These are phyloP conservation scores for Yamadazyma nakazawae DNA, from an alignment of 805 yeast species.

Conservation along the genomic window DNA sequence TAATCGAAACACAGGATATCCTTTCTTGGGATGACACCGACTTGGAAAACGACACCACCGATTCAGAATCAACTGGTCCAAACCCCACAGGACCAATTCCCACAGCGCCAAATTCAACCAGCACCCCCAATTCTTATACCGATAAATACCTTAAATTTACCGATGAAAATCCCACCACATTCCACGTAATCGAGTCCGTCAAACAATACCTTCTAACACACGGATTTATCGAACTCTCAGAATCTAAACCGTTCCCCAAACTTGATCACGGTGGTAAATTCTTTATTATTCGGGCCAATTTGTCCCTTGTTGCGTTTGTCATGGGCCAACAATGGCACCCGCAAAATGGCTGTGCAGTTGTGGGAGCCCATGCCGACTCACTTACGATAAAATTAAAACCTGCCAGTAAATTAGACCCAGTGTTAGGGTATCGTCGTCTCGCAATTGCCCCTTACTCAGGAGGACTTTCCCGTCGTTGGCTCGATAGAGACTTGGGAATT, in stretches of 20 bases:
- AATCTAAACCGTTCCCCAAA: constrained; percentile 41
- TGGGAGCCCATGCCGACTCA: constrained; percentile 77
- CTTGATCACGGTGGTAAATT: constrained; percentile 46
- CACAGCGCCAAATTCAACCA: constrained; percentile 31
- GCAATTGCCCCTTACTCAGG: constrained; percentile 89
- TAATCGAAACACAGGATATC: constrained; percentile 10
- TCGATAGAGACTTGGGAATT: constrained; percentile 82
- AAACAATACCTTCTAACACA: constrained; percentile 45
- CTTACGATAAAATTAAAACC: constrained; percentile 72
- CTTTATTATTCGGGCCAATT: constrained; percentile 66
- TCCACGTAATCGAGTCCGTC: constrained; percentile 61
- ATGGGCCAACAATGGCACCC: constrained; percentile 67
- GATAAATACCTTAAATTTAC: constrained; percentile 64
- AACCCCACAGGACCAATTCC: neutral
- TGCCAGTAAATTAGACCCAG: constrained; percentile 51
- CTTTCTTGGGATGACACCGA: constrained; percentile 12
- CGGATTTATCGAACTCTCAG: constrained; percentile 67
- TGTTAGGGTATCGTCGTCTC: constrained; percentile 72
- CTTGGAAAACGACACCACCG: neutral
- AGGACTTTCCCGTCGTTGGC: constrained; percentile 61
- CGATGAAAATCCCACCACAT: constrained; percentile 68
- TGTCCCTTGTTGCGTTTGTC: constrained; percentile 65
- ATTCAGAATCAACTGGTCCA: neutral
- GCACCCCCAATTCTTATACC: neutral
- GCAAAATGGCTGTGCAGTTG: constrained; percentile 61